Percentiles rank a stretch among this genome's conserved stretches.
These are phyloP conservation scores for Fusarium coicis DNA, from an alignment of 2,329 filamentous ascomycete genomes.

Conservation along the genomic window DNA sequence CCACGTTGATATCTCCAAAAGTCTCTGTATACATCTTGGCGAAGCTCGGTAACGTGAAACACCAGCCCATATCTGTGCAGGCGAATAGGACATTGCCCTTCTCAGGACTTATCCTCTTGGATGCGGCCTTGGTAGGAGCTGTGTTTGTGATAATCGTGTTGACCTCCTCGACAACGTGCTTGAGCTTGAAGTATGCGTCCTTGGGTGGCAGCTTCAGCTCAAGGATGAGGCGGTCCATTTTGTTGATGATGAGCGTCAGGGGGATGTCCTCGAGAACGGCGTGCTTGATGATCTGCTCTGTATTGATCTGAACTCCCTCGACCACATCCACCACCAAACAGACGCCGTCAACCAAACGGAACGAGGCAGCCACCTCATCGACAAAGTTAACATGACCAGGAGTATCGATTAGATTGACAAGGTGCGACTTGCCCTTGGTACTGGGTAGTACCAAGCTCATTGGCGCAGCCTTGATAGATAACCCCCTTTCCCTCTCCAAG, in stretches of 20 bases:
- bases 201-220: conserved; percentile 93
- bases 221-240: conserved; percentile 94
- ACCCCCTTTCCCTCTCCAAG: conserved; percentile 85
- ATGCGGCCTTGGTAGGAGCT: conserved; percentile 82
- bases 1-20: conserved; percentile 82
- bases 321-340: conserved; percentile 96
- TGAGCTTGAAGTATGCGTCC: conserved; percentile 98
- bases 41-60: conserved; percentile 93
- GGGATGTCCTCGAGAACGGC: conserved; percentile 91
- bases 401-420: conserved; percentile 95
- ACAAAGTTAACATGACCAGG: conserved; percentile 99
- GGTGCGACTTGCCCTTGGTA: conserved; percentile 92
- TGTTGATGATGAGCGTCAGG: conserved; percentile 92
- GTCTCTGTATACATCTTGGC: conserved; percentile 95
- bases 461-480: conserved; percentile 92
- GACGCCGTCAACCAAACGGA: conserved; percentile 89
- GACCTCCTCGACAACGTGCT: conserved; percentile 98
- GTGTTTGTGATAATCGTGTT: conserved; percentile 94
- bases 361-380: conserved; percentile 90
- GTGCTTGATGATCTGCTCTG: conserved; percentile 97
- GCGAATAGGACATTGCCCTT: conserved; percentile 99
- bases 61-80: conserved; percentile 94
- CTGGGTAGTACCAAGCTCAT: conserved; percentile 93
- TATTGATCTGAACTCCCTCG: conserved; percentile 98
- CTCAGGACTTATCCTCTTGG: conserved; percentile 87